Evolutionary conservation across 345 rosid species (phyloP).

Genomic region (Dipteronia dyeriana): DNA sequence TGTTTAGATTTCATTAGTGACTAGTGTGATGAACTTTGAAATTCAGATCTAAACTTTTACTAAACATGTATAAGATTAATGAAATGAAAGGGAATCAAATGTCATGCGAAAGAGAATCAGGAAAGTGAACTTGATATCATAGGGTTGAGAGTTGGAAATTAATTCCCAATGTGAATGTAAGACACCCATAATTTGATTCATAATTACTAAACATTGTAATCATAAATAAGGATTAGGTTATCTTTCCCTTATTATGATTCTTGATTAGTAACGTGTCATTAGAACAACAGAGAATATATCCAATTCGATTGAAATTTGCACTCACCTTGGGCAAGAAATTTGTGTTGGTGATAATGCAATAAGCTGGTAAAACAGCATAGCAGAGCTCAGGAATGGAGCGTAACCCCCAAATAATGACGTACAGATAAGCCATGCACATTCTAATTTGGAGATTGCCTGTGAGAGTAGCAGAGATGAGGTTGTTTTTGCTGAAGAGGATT

Average conservation of each 20-base stretch:
- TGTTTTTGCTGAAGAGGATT: constrained; percentile 37
- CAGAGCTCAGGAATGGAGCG: constrained; percentile 60
- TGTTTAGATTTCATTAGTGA: neutral
- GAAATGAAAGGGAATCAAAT: too few species aligned
- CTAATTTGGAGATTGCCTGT: constrained; percentile 43
- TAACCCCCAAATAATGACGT: constrained; percentile 31
- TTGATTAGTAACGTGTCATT: too few species aligned
- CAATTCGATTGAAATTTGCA: neutral
- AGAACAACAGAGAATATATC: too few species aligned
- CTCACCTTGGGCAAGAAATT: constrained; percentile 66
- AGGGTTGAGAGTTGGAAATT: too few species aligned
- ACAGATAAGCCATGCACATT: constrained; percentile 46
- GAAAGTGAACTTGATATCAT: too few species aligned
- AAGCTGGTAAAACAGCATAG: constrained; percentile 60
- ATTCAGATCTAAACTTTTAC: neutral
- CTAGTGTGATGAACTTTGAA: neutral
- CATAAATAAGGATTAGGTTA: too few species aligned
- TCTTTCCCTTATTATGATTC: too few species aligned
- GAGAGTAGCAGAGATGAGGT: constrained; percentile 37
- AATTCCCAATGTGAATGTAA: too few species aligned
- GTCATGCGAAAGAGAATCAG: too few species aligned
- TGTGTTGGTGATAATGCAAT: constrained; percentile 55
- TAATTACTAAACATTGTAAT: too few species aligned
- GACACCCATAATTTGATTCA: too few species aligned
- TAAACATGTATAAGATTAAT: too few species aligned